Percentiles rank a stretch among this genome's conserved stretches.
phyloP scores from a whole-genome alignment of 1,139 yeast species.

The Magnusiomyces starmeri region DNA sequence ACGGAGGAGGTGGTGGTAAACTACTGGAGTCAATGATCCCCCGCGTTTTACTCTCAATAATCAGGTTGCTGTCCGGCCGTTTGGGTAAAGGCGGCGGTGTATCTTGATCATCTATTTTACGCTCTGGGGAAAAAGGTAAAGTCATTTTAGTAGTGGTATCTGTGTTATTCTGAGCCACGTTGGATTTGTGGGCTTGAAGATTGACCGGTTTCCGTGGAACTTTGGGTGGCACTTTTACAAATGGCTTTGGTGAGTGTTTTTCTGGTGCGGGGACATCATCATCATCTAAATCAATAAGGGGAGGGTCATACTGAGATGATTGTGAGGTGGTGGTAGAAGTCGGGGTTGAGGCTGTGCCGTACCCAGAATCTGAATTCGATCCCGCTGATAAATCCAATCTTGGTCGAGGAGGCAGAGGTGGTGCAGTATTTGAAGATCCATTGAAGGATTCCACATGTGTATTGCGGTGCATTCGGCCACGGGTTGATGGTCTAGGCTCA shows the following conservation, averaged over 20 bases:
- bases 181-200: slow-evolving; percentile 1
- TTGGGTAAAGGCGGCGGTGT: slow-evolving; percentile 6
- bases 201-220: slow-evolving; percentile 12
- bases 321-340: slow-evolving; percentile 15
- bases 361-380: slow-evolving; percentile 11
- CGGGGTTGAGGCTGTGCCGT: slow-evolving; percentile 19
- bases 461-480: too few relatives aligned
- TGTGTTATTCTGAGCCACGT: slow-evolving; percentile 7
- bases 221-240: slow-evolving; percentile 15
- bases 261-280: slow-evolving; percentile 16
- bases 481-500: too few relatives aligned
- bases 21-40: slow-evolving; percentile 11
- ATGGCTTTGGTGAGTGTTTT: slow-evolving; percentile 14
- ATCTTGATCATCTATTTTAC: neutral
- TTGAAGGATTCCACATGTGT: too few relatives aligned
- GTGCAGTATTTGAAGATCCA: slow-evolving; percentile 3
- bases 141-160: too few relatives aligned
- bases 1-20: slow-evolving; percentile 24
- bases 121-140: slow-evolving; percentile 14
- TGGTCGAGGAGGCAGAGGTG: slow-evolving; percentile 10
- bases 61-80: slow-evolving; percentile 4
- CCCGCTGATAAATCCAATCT: slow-evolving; percentile 21
- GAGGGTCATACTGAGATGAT: neutral
- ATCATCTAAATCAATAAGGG: too few relatives aligned
- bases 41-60: slow-evolving; percentile 2